Evolutionary conservation across 2,329 filamentous ascomycete genomes (phyloP).

Genomic region (Fusarium staphyleae): DNA sequence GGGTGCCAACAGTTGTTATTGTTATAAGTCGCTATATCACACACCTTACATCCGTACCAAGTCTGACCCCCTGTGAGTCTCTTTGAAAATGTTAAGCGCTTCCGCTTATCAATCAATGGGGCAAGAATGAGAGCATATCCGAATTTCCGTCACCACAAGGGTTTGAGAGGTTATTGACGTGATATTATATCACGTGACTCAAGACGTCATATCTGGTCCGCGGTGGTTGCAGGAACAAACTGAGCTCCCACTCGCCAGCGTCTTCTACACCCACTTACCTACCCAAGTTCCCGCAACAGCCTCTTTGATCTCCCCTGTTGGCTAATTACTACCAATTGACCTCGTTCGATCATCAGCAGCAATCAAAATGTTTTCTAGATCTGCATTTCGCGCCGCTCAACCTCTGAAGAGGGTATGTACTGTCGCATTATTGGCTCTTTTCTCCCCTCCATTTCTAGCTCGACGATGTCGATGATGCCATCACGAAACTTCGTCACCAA

Average conservation of each 20-base stretch:
- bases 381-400: slow-evolving; percentile 68
- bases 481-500: slow-evolving; percentile 2
- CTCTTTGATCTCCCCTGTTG: slow-evolving; percentile 9
- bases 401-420: slow-evolving; percentile 69
- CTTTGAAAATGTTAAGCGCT: no score
- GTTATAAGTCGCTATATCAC: no score
- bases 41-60: no score
- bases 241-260: slow-evolving; percentile 11
- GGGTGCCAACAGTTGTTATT: no score
- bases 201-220: slow-evolving; percentile 34
- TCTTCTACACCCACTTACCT: slow-evolving; percentile 20
- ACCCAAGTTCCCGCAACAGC: slow-evolving; percentile 16
- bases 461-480: slow-evolving; percentile 10
- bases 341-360: slow-evolving; percentile 22
- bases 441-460: slow-evolving; percentile 5
- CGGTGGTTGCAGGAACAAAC: slow-evolving; percentile 1
- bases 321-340: slow-evolving; percentile 39
- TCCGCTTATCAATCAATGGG: no score
- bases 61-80: no score
- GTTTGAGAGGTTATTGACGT: background rate
- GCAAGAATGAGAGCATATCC: background rate
- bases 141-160: background rate
- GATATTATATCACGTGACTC: slow-evolving; percentile 31
- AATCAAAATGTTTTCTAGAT: slow-evolving; percentile 70
- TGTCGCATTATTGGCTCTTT: slow-evolving; percentile 1